Evolutionary conservation across 2,329 filamentous ascomycete species (phyloP), one percentile per base, ranked within the genome.

Genomic region (Diaporthe citriasiana): DNA sequence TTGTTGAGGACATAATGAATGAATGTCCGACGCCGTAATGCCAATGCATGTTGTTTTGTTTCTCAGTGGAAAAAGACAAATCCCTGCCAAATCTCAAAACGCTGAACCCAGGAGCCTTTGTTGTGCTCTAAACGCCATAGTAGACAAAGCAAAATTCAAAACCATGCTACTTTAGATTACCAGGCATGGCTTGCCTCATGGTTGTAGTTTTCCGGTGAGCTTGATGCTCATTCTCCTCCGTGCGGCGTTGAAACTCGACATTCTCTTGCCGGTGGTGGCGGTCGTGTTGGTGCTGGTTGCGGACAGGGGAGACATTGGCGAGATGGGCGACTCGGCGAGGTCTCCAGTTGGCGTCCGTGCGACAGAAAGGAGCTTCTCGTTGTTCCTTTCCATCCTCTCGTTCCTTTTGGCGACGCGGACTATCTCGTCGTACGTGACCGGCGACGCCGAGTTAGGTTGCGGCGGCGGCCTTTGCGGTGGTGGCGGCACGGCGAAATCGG

Each of bases 371-470:
- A 71, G 47, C 47, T 40, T 72, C 45, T 68, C 56, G 17, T 66
- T 73, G 17, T 66, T 73, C 55, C 55, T 74, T 15, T 60, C 66
- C 8, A 51, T 50, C 68, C 68, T 68, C 68, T 70, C 82, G 74
- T 83, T 86, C 79, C 85, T 85, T 79, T 84, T 85, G 50, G 86
- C 83, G 0, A 82, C 80, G 76, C 78, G 82, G 56, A 88, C 80
- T 66, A 88, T 86, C 55, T 89, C 86, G 60, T 86, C 84, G 79
- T 88, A 88, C 9, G 83, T 87, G 40, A 84, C 78, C n/a, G 87
- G 80, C 15, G 47, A 80, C 15, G 47, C 51, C 45, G 60, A 42
- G 27, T 79, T 78, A 47, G 78, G 78, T 35, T 78, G 76, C 35
- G 78, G 77, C 56, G 80, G 72, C 35, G 77, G 76, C 76, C 74